Evolutionary conservation across 1,139 yeast genomes (phyloP), one percentile per base, ranked within the genome.

Genomic region (Suhomyces coccinellae): DNA sequence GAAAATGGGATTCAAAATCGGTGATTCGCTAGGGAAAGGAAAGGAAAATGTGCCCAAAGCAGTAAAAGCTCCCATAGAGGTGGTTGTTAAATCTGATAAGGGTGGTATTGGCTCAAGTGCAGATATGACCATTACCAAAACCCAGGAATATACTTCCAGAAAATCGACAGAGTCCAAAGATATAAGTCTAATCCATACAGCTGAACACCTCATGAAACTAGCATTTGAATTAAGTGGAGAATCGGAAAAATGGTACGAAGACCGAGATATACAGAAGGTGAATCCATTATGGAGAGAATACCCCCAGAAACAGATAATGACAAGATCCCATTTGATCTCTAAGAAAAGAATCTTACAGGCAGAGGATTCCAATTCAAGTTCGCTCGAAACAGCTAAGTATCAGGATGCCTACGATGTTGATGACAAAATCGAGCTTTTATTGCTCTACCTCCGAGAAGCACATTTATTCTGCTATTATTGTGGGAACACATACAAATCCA

Each of bases 1-100:
- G 50, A 73, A 68, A 53, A 80, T 80, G 85, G 85, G 85, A 3
- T 80, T 70, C 54, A 67, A 65, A 47, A 56, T 67, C 2, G 83
- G 82, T 10, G 64, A 68, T 11, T 51, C 72, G 0, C 58, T 79
- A 14, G 83, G 83, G 7, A 30, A 0, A 51, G 49, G 14, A 4
- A 41, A 9, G n/a, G 13, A 14, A 3, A 16, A 31, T 38, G 32
- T 12, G 30, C 4, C 33, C 20, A 22, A 27, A 12, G 10, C 40
- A 14, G 24, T 28, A 3, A 28, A 33, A 12, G 49, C 35, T 4
- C 56, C 56, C 5, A 49, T 56, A 3, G 17, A 37, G 7, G 51
- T 51, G 7, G 14, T 16, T 2, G 33, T 38, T 10, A 57, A 56
- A 42, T 39, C 41, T 33, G 46, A 55, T 32, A 47, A 50, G 34